Percentiles rank a stretch among this genome's conserved stretches.
Conservation (phyloP, 2,329 filamentous ascomycete species). For the Claviceps sp. region DNA sequence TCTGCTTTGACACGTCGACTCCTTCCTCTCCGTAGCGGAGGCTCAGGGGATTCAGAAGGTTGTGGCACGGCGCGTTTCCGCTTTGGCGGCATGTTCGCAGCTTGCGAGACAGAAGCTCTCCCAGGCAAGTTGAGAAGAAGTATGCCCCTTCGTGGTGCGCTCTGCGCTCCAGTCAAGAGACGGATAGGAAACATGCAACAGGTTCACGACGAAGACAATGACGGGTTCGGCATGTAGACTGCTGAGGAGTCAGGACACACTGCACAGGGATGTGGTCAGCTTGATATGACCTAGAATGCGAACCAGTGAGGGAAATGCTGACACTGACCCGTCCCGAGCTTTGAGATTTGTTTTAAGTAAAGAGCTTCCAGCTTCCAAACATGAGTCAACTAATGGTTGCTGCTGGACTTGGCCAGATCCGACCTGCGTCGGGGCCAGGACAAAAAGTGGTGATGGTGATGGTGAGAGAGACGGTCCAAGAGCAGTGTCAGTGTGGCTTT, state of each 20-base stretch:
- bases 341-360: not conserved
- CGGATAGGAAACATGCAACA: not conserved
- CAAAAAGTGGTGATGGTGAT: not conserved
- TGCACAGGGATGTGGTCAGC: not conserved
- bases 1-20: constrained; percentile 8
- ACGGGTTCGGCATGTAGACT: not conserved
- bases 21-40: constrained; percentile 15
- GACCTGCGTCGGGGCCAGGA: not conserved
- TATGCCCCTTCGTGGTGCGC: not conserved
- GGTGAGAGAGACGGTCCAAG: not conserved
- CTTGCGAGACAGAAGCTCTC: not conserved
- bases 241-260: too few relatives aligned
- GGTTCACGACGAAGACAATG: not conserved
- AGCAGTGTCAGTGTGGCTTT: not conserved
- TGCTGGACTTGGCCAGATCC: not conserved
- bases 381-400: not conserved
- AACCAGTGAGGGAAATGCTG: not conserved
- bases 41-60: constrained; percentile 8
- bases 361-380: not conserved
- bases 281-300: not conserved
- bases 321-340: not conserved
- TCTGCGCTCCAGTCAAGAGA: not conserved
- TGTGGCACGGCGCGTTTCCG: constrained; percentile 20
- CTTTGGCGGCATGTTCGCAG: constrained; percentile 23
- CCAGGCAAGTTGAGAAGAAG: not conserved